phyloP scores from a whole-genome alignment of 805 yeast species.

The Metschnikowia matae region DNA sequence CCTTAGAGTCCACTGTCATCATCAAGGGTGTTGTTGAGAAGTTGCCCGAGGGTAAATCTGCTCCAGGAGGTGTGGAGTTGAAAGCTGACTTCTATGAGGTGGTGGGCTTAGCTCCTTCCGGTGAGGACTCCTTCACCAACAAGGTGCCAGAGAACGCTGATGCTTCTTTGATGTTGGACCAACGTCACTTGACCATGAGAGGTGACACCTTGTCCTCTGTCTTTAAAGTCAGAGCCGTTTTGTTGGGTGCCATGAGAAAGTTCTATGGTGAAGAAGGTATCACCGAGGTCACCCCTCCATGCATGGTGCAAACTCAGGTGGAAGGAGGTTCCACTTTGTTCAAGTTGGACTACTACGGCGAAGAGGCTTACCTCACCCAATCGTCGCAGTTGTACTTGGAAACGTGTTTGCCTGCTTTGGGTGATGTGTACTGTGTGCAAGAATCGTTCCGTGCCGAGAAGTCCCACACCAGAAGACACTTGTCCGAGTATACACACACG shows the following conservation, averaged over 20 bases:
- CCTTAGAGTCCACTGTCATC: conserved; percentile 80
- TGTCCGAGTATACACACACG: conserved; percentile 94
- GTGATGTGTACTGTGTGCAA: conserved; percentile 96
- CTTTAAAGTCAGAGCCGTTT: conserved; percentile 88
- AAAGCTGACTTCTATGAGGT: conserved; percentile 85
- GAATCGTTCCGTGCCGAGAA: conserved; percentile 99
- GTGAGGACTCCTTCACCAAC: conserved; percentile 93
- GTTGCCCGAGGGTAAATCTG: conserved; percentile 93
- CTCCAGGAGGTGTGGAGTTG: conserved; percentile 96
- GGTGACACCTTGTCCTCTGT: conserved; percentile 93
- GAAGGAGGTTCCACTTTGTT: conserved; percentile 98
- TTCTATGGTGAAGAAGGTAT: conserved; percentile 71
- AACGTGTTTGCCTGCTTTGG: conserved; percentile 92
- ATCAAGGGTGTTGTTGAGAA: conserved; percentile 77
- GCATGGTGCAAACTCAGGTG: conserved; percentile 99
- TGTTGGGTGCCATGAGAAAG: conserved; percentile 69
- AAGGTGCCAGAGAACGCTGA: conserved; percentile 91
- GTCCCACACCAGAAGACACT: conserved; percentile 97
- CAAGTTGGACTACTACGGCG: conserved; percentile 90
- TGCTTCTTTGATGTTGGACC: conserved; percentile 87
- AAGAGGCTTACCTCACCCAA: conserved; percentile 94
- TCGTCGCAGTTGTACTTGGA: conserved; percentile 95
- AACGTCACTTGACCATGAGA: conserved; percentile 92
- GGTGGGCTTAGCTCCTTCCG: conserved; percentile 91
- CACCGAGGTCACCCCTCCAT: conserved; percentile 95